A percentile compares a stretch with the other conserved stretches of the same genome.
phyloP scores from a whole-genome alignment of 179 eudicot species.

The Drosera spatulata region DNA sequence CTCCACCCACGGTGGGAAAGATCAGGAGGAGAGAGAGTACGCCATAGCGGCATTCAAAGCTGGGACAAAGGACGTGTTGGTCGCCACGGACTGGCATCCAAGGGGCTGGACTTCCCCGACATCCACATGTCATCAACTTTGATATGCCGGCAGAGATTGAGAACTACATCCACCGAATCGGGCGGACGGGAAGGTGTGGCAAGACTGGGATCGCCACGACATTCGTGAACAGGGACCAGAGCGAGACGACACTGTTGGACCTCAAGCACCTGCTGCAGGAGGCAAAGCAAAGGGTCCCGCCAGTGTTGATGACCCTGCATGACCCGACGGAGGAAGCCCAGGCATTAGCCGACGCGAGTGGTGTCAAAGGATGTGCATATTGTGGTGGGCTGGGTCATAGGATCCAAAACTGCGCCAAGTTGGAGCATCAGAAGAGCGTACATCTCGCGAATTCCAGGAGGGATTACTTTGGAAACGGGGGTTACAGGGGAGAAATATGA shows the following conservation, averaged over 20 bases:
- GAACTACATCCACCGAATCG: slow-evolving; percentile 86
- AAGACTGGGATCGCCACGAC: slow-evolving; percentile 96
- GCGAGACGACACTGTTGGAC: slow-evolving; percentile 78
- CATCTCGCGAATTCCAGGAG: slow-evolving; percentile 62
- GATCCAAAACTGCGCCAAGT: slow-evolving; percentile 66
- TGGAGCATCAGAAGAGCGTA: slow-evolving; percentile 66
- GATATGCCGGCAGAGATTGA: slow-evolving; percentile 97
- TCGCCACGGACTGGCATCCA: slow-evolving; percentile 93
- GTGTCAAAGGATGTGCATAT: slow-evolving; percentile 74
- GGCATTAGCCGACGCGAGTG: slow-evolving; percentile 51
- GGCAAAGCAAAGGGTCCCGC: slow-evolving; percentile 92
- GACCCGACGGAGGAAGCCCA: slow-evolving; percentile 79
- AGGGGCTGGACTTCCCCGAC: slow-evolving; percentile 89
- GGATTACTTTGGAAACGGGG: slow-evolving; percentile 85
- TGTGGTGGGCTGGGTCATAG: slow-evolving; percentile 93
- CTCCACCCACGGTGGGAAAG: slow-evolving; percentile 88
- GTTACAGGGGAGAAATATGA: slow-evolving; percentile 82
- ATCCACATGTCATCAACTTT: slow-evolving; percentile 84
- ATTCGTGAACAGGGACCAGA: slow-evolving; percentile 82
- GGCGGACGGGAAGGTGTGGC: slow-evolving; percentile 88
- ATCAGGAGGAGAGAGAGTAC: slow-evolving; percentile 85
- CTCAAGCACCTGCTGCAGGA: slow-evolving; percentile 83
- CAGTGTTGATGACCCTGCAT: slow-evolving; percentile 72
- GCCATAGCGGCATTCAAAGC: slow-evolving; percentile 78
- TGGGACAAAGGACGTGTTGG: slow-evolving; percentile 71